Conservation (phyloP, 2,329 filamentous ascomycete species). For the Neofusicoccum sp. region DNA sequence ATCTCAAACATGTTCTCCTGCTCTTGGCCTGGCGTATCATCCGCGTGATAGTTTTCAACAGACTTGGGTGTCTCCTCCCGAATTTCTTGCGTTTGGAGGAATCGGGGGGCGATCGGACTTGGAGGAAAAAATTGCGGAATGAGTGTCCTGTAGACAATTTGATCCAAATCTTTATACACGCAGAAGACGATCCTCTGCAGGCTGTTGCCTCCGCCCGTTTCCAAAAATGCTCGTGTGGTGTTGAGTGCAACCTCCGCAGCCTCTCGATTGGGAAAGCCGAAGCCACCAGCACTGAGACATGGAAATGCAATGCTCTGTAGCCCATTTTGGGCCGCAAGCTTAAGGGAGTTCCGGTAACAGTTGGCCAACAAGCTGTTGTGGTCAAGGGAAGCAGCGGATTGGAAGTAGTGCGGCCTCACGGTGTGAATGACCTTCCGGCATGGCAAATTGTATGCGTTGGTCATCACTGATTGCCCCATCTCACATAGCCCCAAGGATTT, state of each 20-base stretch:
- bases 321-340: conserved; percentile 23
- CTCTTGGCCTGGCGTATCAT: neutral
- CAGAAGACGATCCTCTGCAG: conserved; percentile 35
- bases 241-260: conserved; percentile 34
- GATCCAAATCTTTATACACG: conserved; percentile 27
- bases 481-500: conserved; percentile 11
- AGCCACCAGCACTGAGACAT: conserved; percentile 31
- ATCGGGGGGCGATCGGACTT: neutral
- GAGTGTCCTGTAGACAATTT: conserved; percentile 32
- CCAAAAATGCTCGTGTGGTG: conserved; percentile 33
- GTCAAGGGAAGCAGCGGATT: neutral
- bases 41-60: neutral
- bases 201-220: conserved; percentile 22
- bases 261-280: conserved; percentile 30
- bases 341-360: conserved; percentile 32
- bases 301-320: conserved; percentile 36
- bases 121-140: conserved; percentile 20
- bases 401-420: conserved; percentile 27
- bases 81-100: neutral
- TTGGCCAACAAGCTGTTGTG: conserved; percentile 24
- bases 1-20: neutral
- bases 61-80: neutral
- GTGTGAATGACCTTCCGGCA: conserved; percentile 33
- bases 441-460: conserved; percentile 30
- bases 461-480: conserved; percentile 28